Base-by-base conservation (phyloP, 176 grass and related monocot species). In the Lolium multiflorum region DNA sequence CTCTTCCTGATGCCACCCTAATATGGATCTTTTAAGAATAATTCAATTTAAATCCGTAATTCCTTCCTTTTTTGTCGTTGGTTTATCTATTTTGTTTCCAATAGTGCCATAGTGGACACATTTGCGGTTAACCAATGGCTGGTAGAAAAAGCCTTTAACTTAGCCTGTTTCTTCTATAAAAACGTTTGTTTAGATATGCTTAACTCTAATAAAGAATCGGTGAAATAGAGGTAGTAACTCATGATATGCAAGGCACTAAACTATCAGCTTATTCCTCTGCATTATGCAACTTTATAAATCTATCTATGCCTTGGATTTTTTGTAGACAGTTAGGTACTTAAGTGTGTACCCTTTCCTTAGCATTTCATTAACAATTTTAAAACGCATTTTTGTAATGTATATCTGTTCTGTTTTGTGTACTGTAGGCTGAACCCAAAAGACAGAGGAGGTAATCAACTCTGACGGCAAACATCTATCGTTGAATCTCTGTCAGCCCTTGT, bases 371-470 rank as follows among this genome's bases (percentile, higher is more conserved):
- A 63, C 1, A 68, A 44, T 43, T 76, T 1, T 24, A 57, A 28
- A 8, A n/a, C 31, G 4, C 3, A 18, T 37, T 50, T 15, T 7
- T 39, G 3, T 86, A 46, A 82, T 79, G 5, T 82, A 15, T 38
- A 18, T 44, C 7, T 73, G 18, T 82, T 26, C 16, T 11, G 22
- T 12, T 80, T 80, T 80, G 41, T 83, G 9, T 52, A 62, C 54
- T 39, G 86, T 55, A 97, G 92, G 84, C 46, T 6, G 90, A 94
- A 82, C 77, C 87, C 65, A 97, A 94, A 80, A 92, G 95, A 64
- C 88, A 88, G 86, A 97, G 89, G 82, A 94, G 88, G 92, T 94
- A 78, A 92, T 71, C 24, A 21, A 26, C 16, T 51, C 60, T 20
- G 6, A 43, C 3, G 35, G 6, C 6, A 68, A 60, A n/a, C 69